phyloP scores from a whole-genome alignment of 352 stramenopile species.

The Phytophthora citrophthora region DNA sequence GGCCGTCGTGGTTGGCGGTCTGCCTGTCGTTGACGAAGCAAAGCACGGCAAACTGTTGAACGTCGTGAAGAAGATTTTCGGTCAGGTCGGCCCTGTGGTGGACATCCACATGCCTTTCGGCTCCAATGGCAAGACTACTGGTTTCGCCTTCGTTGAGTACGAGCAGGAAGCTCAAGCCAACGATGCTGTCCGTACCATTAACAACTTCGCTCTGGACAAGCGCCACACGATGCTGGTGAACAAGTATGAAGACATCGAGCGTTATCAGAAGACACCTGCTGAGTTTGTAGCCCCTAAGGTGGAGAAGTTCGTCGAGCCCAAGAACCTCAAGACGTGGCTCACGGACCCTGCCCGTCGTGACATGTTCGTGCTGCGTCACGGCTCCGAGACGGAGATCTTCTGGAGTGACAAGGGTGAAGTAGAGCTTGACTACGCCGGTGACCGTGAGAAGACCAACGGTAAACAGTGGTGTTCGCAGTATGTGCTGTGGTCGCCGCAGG shows the following conservation, averaged over 20 bases:
- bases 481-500: slow-evolving; percentile 97
- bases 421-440: slow-evolving; percentile 95
- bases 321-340: slow-evolving; percentile 95
- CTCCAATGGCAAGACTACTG: slow-evolving; percentile 61
- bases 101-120: slow-evolving; percentile 84
- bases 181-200: slow-evolving; percentile 83
- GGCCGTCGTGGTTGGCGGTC: slow-evolving; percentile 79
- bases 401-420: slow-evolving; percentile 92
- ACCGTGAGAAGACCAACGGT: slow-evolving; percentile 95
- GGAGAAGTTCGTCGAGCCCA: slow-evolving; percentile 90
- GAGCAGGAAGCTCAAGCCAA: slow-evolving; percentile 74
- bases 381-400: slow-evolving; percentile 96
- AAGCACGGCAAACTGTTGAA: slow-evolving; percentile 88
- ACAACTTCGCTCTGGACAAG: slow-evolving; percentile 96
- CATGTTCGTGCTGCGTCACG: slow-evolving; percentile 95
- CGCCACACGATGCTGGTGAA: slow-evolving; percentile 96
- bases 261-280: slow-evolving; percentile 70
- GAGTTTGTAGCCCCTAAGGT: slow-evolving; percentile 84
- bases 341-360: slow-evolving; percentile 92
- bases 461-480: slow-evolving; percentile 99
- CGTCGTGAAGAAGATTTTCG: slow-evolving; percentile 90
- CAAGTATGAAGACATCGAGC: slow-evolving; percentile 90
- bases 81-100: slow-evolving; percentile 75
- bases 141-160: slow-evolving; percentile 88
- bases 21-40: slow-evolving; percentile 73